Evolutionary conservation across 352 stramenopile genomes (phyloP).

Genomic region (Phytophthora nicotianae): DNA sequence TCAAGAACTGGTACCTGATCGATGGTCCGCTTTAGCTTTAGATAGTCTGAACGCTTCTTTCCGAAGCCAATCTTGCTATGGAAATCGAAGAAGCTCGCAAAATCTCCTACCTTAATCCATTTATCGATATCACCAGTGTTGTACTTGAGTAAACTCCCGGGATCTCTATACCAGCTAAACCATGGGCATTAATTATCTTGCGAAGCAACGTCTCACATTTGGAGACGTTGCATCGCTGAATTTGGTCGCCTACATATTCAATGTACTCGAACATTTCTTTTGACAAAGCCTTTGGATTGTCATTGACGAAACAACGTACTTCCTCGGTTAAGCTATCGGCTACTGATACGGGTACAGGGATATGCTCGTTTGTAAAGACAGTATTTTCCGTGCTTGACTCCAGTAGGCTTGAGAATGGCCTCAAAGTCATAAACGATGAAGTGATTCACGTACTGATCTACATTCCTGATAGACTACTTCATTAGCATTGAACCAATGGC

Average conservation of each 20-base stretch:
- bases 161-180: neutral
- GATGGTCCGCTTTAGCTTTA: no score
- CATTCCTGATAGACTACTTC: conserved; percentile 7
- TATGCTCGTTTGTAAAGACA: conserved; percentile 1
- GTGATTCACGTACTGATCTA: conserved; percentile 12
- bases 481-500: no score
- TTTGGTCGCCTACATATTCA: neutral
- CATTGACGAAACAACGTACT: no score
- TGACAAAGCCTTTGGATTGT: neutral
- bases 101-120: neutral
- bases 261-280: neutral
- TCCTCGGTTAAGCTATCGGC: conserved; percentile 4
- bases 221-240: neutral
- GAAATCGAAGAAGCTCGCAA: neutral
- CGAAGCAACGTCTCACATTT: neutral
- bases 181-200: neutral
- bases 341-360: conserved; percentile 9
- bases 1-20: no score
- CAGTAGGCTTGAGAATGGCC: no score
- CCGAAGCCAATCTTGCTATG: neutral
- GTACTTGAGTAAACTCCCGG: neutral
- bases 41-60: neutral
- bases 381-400: neutral
- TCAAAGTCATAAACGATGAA: conserved; percentile 16
- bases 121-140: neutral